Conservation (phyloP, 164 flowering plant genomes). For the Echeveria elegans region DNA sequence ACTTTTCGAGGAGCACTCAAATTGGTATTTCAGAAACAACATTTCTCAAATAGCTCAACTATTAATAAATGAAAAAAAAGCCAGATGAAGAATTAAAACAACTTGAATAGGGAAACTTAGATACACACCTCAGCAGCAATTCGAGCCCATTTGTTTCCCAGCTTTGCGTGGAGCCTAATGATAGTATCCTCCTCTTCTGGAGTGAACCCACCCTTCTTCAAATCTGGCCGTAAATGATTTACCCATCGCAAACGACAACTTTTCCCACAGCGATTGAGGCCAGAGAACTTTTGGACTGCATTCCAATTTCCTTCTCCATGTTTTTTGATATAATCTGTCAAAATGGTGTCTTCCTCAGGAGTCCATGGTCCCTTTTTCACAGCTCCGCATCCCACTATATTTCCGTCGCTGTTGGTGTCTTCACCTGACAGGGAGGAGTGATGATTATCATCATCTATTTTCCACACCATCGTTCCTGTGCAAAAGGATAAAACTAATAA, state of each 20-base stretch:
- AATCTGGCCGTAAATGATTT: neutral
- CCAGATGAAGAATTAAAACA: neutral
- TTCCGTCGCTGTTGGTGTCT: neutral
- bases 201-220: neutral
- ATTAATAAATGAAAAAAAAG: neutral
- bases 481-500: neutral
- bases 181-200: neutral
- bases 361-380: neutral
- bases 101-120: neutral
- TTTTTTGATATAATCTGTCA: neutral
- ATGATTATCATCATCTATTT: neutral
- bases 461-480: neutral
- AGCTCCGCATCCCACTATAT: neutral
- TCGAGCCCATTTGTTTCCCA: slow-evolving; percentile 1
- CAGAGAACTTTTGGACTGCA: slow-evolving; percentile 3
- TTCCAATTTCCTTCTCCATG: slow-evolving; percentile 2
- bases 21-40: neutral
- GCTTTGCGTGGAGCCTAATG: neutral
- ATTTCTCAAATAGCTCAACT: neutral
- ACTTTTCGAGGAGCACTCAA: neutral
- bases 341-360: neutral
- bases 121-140: neutral
- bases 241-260: slow-evolving; percentile 3
- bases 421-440: neutral
- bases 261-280: neutral